These are phyloP conservation scores for Phytopythium chamaehyphon DNA, from an alignment of 352 stramenopile species.

Conservation along the genomic window DNA sequence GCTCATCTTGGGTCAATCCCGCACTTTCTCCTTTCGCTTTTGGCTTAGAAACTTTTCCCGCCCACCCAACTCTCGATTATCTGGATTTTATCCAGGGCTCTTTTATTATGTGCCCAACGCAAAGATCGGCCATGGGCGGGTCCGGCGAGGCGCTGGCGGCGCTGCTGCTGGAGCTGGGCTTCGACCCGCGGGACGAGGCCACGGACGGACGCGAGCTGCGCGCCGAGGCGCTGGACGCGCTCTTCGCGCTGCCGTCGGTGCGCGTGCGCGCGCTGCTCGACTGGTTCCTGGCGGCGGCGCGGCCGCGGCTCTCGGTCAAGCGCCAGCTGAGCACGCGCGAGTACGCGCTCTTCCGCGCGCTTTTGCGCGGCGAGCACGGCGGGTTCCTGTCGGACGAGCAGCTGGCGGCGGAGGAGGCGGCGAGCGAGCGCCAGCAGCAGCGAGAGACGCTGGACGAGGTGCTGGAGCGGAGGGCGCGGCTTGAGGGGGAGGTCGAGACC, in stretches of 20 bases:
- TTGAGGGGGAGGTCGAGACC: constrained; percentile 24
- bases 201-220: constrained; percentile 12
- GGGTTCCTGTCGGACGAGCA: constrained; percentile 17
- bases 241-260: constrained; percentile 36
- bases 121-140: no score
- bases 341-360: constrained; percentile 24
- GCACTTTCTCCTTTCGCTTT: not conserved
- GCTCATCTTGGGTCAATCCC: not conserved
- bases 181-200: constrained; percentile 12
- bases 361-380: constrained; percentile 9
- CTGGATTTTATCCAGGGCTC: no score
- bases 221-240: constrained; percentile 26
- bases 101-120: no score
- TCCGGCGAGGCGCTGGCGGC: constrained; percentile 26
- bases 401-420: constrained; percentile 16
- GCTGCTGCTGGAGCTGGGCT: constrained; percentile 33
- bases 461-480: constrained; percentile 8
- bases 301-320: constrained; percentile 23
- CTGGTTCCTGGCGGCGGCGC: constrained; percentile 30
- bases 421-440: constrained; percentile 2
- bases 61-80: constrained; percentile 1
- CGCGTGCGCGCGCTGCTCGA: constrained; percentile 42
- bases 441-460: constrained; percentile 28
- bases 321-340: constrained; percentile 17
- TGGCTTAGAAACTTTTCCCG: not conserved